phyloP scores from a whole-genome alignment of 169 alveolate species.

The Cryptosporidium baileyi region DNA sequence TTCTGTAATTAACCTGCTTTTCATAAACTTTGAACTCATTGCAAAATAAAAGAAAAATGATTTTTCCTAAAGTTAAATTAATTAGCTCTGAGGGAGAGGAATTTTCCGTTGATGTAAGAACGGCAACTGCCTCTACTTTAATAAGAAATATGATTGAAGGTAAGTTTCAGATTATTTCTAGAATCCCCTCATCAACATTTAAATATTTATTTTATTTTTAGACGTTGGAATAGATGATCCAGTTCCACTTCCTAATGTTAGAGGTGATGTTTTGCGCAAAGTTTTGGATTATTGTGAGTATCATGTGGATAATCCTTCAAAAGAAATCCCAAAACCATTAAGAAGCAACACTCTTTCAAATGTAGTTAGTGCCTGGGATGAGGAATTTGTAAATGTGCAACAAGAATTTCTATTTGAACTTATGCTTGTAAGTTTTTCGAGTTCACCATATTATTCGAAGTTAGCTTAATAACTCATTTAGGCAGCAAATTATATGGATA shows the following conservation, averaged over 20 bases:
- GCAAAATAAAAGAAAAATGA: not conserved
- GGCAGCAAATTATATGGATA: slow-evolving; percentile 94
- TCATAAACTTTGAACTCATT: too few species aligned
- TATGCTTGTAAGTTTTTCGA: slow-evolving; percentile 77
- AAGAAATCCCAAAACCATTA: slow-evolving; percentile 93
- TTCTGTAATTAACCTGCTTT: not conserved
- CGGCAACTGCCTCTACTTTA: slow-evolving; percentile 86
- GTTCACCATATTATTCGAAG: not conserved
- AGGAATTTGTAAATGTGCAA: slow-evolving; percentile 89
- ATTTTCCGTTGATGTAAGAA: slow-evolving; percentile 86
- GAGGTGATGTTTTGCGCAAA: slow-evolving; percentile 84
- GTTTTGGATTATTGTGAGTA: slow-evolving; percentile 90
- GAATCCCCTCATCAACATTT: not conserved
- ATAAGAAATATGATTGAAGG: slow-evolving; percentile 90
- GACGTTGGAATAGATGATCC: slow-evolving; percentile 91
- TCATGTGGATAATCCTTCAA: slow-evolving; percentile 89
- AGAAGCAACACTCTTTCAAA: slow-evolving; percentile 84
- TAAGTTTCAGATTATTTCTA: slow-evolving; percentile 23
- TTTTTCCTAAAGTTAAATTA: slow-evolving; percentile 79
- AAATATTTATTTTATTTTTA: not conserved
- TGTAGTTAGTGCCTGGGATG: slow-evolving; percentile 91
- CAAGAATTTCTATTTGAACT: slow-evolving; percentile 90
- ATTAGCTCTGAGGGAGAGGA: slow-evolving; percentile 89
- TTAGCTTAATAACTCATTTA: slow-evolving; percentile 27
- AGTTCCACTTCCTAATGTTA: slow-evolving; percentile 92